phyloP scores from a whole-genome alignment of 2,329 filamentous ascomycete genomes.

The Emydomyces testavorans region DNA sequence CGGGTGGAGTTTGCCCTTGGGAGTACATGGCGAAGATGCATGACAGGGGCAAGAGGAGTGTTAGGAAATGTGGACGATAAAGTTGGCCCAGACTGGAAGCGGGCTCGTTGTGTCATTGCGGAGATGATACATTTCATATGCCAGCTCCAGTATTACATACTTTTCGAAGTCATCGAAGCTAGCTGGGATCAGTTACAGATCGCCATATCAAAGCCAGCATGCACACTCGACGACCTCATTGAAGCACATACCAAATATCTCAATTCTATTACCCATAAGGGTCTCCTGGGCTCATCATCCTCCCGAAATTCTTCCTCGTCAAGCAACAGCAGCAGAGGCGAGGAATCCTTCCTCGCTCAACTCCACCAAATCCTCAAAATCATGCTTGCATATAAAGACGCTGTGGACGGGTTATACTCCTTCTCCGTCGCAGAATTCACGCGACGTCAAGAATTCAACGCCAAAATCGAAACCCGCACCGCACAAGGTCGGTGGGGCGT shows the following conservation, averaged over 20 bases:
- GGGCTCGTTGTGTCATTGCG: slow-evolving; percentile 72
- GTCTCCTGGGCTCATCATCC: slow-evolving; percentile 62
- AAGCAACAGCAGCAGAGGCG: slow-evolving; percentile 41
- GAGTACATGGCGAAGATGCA: slow-evolving; percentile 86
- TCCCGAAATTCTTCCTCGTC: slow-evolving; percentile 25
- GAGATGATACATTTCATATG: slow-evolving; percentile 99
- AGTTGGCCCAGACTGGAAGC: slow-evolving; percentile 75
- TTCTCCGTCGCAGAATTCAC: slow-evolving; percentile 94
- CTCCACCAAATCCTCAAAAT: slow-evolving; percentile 83
- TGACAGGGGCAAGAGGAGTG: slow-evolving; percentile 89
- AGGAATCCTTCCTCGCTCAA: slow-evolving; percentile 77
- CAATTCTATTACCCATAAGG: slow-evolving; percentile 89
- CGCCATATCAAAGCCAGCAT: slow-evolving; percentile 69
- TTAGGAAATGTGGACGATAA: slow-evolving; percentile 63
- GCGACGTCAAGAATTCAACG: slow-evolving; percentile 70
- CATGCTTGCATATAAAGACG: slow-evolving; percentile 90
- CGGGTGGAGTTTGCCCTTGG: slow-evolving; percentile 88
- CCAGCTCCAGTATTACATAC: slow-evolving; percentile 94
- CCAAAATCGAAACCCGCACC: slow-evolving; percentile 56
- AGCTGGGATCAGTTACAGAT: slow-evolving; percentile 86
- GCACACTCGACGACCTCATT: slow-evolving; percentile 90
- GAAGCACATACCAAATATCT: slow-evolving; percentile 83
- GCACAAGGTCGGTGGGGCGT: slow-evolving; percentile 55
- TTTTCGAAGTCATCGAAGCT: slow-evolving; percentile 96
- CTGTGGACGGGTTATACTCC: slow-evolving; percentile 84